These are phyloP conservation scores for Trametes polyzona DNA, from an alignment of 1,284 basidiomycete genomes.

Conservation along the genomic window DNA sequence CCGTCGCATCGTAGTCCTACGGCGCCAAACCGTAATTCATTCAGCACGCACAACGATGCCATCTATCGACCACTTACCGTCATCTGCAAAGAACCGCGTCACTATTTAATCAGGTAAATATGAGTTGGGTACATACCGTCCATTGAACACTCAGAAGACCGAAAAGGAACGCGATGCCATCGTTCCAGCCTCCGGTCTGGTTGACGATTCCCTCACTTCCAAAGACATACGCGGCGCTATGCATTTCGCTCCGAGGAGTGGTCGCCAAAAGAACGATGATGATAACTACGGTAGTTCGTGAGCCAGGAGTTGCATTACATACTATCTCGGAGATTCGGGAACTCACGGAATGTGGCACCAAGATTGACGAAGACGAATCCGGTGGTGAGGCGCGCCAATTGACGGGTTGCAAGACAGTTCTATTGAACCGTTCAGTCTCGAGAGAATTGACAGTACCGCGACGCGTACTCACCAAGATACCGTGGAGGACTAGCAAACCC, in stretches of 20 bases:
- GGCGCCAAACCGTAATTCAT: background rate
- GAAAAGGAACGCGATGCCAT: conserved; percentile 85
- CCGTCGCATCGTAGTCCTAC: conserved; percentile 74
- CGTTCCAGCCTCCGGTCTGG: conserved; percentile 79
- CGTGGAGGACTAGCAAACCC: conserved; percentile 76
- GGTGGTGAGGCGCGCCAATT: conserved; percentile 78
- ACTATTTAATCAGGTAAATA: background rate
- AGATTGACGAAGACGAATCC: conserved; percentile 90
- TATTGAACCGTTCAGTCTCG: conserved; percentile 27
- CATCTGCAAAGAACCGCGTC: conserved; percentile 48
- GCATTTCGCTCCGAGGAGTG: conserved; percentile 81
- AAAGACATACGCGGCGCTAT: conserved; percentile 80
- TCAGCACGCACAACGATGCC: conserved; percentile 1
- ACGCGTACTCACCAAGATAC: conserved; percentile 53
- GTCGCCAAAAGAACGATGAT: conserved; percentile 85
- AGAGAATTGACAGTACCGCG: background rate
- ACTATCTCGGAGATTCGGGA: conserved; percentile 34
- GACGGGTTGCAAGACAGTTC: conserved; percentile 84
- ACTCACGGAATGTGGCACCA: conserved; percentile 60
- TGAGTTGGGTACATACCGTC: conserved; percentile 59
- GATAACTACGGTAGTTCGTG: conserved; percentile 56
- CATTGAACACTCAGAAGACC: conserved; percentile 91
- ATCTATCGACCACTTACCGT: conserved; percentile 49
- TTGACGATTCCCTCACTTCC: conserved; percentile 71
- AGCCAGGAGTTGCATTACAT: background rate